phyloP scores from a whole-genome alignment of 306 rosid species.

The Malus asiatica region DNA sequence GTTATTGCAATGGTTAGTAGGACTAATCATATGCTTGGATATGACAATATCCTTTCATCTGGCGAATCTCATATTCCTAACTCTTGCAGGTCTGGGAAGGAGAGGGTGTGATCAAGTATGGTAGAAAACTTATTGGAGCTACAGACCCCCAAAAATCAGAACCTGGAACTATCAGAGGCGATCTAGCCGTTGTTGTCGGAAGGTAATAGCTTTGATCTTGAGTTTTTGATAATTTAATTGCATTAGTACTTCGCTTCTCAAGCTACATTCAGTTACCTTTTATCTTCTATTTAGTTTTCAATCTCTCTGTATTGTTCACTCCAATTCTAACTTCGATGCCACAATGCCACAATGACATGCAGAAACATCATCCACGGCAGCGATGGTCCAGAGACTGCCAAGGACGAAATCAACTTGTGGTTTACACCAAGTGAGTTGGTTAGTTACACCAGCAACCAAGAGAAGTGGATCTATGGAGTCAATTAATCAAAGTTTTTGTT shows the following conservation, averaged over 20 bases:
- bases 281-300: not conserved
- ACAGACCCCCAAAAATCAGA: conserved; percentile 97
- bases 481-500: conserved; percentile 29
- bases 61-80: not conserved
- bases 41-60: not conserved
- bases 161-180: conserved; percentile 96
- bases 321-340: conserved; percentile 1
- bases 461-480: conserved; percentile 81
- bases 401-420: conserved; percentile 84
- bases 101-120: conserved; percentile 81
- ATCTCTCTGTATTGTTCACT: not conserved
- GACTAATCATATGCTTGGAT: conserved; percentile 7
- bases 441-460: conserved; percentile 72
- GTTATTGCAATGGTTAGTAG: conserved; percentile 87
- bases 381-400: conserved; percentile 90
- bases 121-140: conserved; percentile 88
- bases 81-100: conserved; percentile 89
- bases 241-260: not conserved
- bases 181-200: conserved; percentile 90
- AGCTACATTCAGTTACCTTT: not conserved
- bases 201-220: conserved; percentile 40
- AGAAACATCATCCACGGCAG: conserved; percentile 98
- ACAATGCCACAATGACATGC: not conserved
- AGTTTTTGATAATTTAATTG: not conserved
- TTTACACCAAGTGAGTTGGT: conserved; percentile 85